Conservation (phyloP, 192 early-diverging fungal species). For the Polychytrium aggregatum region DNA sequence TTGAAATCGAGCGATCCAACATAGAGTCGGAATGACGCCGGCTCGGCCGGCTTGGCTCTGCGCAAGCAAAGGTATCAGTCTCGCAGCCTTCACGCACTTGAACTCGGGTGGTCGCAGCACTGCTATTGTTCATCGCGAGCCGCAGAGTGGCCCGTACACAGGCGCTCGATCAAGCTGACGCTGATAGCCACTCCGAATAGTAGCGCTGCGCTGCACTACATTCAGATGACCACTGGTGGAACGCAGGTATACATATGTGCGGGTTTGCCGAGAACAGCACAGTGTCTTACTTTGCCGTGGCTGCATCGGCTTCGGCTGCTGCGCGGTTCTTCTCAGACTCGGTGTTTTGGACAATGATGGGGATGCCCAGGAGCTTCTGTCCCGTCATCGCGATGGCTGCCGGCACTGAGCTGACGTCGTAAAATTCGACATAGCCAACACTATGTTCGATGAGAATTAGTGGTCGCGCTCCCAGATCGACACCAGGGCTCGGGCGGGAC, state of each 20-base stretch:
- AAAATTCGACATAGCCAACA: constrained; percentile 95
- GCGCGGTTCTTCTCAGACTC: constrained; percentile 90
- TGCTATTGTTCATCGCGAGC: too few species aligned
- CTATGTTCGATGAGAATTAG: constrained; percentile 18
- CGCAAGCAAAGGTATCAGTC: constrained; percentile 25
- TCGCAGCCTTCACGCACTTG: too few species aligned
- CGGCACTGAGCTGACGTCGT: constrained; percentile 68
- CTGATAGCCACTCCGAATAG: too few species aligned
- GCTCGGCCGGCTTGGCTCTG: constrained; percentile 4
- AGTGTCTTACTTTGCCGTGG: constrained; percentile 11
- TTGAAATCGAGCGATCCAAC: constrained; percentile 36
- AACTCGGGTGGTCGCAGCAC: too few species aligned
- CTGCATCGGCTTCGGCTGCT: constrained; percentile 28
- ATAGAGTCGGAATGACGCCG: constrained; percentile 36
- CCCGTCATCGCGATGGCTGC: constrained; percentile 78
- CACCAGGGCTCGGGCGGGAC: background rate
- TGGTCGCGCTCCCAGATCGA: background rate
- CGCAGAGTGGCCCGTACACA: too few species aligned
- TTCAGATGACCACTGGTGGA: too few species aligned
- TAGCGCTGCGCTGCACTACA: too few species aligned
- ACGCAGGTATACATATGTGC: too few species aligned
- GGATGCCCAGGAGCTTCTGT: constrained; percentile 79
- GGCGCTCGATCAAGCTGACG: too few species aligned
- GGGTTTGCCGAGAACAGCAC: too few species aligned
- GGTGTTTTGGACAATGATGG: constrained; percentile 82